A percentile compares a stretch with the other conserved stretches of the same genome.
These are phyloP conservation scores for Myxozyma sirexii DNA, from an alignment of 805 yeast genomes.

Conservation along the genomic window DNA sequence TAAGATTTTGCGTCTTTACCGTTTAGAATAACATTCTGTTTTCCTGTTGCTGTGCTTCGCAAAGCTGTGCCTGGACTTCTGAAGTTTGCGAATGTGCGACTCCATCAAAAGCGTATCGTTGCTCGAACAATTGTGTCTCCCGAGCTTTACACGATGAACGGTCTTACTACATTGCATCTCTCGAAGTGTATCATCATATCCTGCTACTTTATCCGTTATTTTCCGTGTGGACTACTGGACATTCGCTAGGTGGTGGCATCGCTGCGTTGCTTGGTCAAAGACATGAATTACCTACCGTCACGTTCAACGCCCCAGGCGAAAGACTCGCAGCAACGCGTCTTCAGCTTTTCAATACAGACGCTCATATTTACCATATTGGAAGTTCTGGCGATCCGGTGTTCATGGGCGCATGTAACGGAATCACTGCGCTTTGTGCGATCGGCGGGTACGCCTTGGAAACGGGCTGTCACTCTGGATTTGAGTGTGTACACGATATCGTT, in stretches of 20 bases:
- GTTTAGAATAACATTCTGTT: slow-evolving; percentile 76
- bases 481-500: slow-evolving; percentile 87
- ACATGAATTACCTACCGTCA: slow-evolving; percentile 84
- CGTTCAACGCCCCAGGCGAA: slow-evolving; percentile 95
- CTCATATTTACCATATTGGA: slow-evolving; percentile 92
- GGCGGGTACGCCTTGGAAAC: slow-evolving; percentile 98
- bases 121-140: slow-evolving; percentile 86
- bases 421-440: slow-evolving; percentile 80
- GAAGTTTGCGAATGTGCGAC: slow-evolving; percentile 94
- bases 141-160: slow-evolving; percentile 71
- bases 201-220: slow-evolving; percentile 65
- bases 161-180: slow-evolving; percentile 76
- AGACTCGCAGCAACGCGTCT: slow-evolving; percentile 76
- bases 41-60: slow-evolving; percentile 94
- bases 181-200: slow-evolving; percentile 77
- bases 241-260: slow-evolving; percentile 89
- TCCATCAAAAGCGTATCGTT: slow-evolving; percentile 62
- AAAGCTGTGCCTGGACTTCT: slow-evolving; percentile 79
- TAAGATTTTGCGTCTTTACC: neutral
- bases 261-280: slow-evolving; percentile 83
- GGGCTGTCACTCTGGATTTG: slow-evolving; percentile 86
- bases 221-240: slow-evolving; percentile 90
- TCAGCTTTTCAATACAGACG: slow-evolving; percentile 84
- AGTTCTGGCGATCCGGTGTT: slow-evolving; percentile 96
- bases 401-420: slow-evolving; percentile 97